Base-by-base conservation (phyloP, 2,329 filamentous ascomycete species). In the Hypoxylon rubiginosum region DNA sequence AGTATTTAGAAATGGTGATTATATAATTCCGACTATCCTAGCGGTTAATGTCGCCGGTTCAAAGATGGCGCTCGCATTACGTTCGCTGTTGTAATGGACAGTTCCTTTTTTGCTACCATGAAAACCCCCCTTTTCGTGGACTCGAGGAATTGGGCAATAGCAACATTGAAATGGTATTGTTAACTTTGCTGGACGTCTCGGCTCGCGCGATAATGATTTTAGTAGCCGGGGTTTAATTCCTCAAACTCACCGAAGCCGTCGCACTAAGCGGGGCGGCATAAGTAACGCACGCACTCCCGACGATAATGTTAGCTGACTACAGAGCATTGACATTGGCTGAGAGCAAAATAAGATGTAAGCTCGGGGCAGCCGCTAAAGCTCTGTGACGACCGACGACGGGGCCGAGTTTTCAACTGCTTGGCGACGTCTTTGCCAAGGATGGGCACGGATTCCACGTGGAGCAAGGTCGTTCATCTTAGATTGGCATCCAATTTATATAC, bases 321-420 rank as follows among this genome's bases (percentile, higher is more conserved):
- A 13, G 32, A 4, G 13, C 13, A 15, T 17, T 45, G 28, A 46
- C 15, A 24, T 43, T 60, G 34, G 49, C 43, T 36, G 39, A 46
- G 1, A 52, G 41, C 19, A 50, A 32, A 24, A 57, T 46, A 50
- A 32, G 39, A 57, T 36, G 19, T 17, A 28, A 28, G 49, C 30
- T 30, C 41, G 45, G 52, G 36, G 48, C 54, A n/a, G n/a, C 41
- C 60, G 21, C 52, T 32, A 39, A n/a, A n/a, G n/a, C n/a, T 57
- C 32, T 30, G 52, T 51, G 55, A 58, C 15, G 56, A 58, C 53
- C 56, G 59, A 58, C 41, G 32, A 67, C 50, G 64, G 48, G 24
- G 55, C 34, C 50, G 24, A 28, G 28, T 39, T 51, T 56, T n/a
- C 50, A 46, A 13, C 19, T 52, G 34, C 54, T 61, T 48, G 59